phyloP scores from a whole-genome alignment of 208 protist species.

The Crithidia brevicula region DNA sequence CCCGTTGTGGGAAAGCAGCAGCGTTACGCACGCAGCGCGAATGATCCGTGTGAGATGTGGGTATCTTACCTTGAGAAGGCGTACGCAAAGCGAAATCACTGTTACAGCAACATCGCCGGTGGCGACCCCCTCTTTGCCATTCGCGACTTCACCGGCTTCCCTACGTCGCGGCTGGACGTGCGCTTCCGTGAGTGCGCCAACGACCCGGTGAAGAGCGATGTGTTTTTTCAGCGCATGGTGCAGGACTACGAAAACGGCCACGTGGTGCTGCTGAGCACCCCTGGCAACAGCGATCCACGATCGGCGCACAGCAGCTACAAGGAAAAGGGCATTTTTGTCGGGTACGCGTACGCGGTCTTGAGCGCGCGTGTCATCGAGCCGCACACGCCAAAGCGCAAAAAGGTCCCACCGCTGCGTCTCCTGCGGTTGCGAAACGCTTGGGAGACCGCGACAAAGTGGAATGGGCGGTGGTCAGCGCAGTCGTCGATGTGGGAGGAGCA shows the following conservation, averaged over 20 bases:
- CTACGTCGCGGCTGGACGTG: constrained; percentile 49
- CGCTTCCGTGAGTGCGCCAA: constrained; percentile 32
- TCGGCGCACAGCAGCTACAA: constrained; percentile 30
- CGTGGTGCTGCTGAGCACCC: constrained; percentile 58
- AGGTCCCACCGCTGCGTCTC: constrained; percentile 34
- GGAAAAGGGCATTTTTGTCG: constrained; percentile 49
- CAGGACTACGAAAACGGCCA: constrained; percentile 40
- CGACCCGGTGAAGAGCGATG: constrained; percentile 30
- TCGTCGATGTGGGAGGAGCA: constrained; percentile 51
- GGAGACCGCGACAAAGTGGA: constrained; percentile 55
- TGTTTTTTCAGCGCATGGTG: constrained; percentile 55
- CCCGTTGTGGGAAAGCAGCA: constrained; percentile 56
- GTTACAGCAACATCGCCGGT: constrained; percentile 69
- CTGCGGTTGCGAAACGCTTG: constrained; percentile 67
- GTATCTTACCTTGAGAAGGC: constrained; percentile 83
- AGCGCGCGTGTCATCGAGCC: constrained; percentile 21
- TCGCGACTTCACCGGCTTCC: constrained; percentile 64
- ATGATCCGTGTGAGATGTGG: constrained; percentile 83
- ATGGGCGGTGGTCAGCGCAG: constrained; percentile 48
- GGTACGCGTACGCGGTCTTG: constrained; percentile 62
- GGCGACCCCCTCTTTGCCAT: constrained; percentile 76
- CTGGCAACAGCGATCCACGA: constrained; percentile 35
- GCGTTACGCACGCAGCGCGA: constrained; percentile 49
- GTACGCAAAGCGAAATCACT: constrained; percentile 78
- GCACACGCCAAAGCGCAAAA: constrained; percentile 17